Evolutionary conservation across 164 flowering plant species (phyloP).

Genomic region (Umbellularia californica): DNA sequence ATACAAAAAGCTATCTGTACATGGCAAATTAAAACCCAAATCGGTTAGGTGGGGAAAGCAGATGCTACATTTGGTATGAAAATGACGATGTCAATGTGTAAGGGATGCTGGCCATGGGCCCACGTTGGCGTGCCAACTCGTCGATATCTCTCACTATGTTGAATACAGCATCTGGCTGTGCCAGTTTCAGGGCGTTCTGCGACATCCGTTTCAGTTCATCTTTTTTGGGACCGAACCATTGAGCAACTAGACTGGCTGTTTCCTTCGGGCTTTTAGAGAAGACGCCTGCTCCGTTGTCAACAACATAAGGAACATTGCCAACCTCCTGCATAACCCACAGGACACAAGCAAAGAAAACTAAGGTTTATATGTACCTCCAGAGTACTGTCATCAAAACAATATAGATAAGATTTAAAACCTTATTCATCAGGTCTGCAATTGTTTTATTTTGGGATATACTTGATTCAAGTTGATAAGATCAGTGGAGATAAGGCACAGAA

Average conservation of each 20-base stretch:
- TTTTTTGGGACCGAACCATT: constrained; percentile 83
- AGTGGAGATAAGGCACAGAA: neutral
- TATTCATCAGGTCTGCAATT: neutral
- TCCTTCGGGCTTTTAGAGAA: constrained; percentile 80
- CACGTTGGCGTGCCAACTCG: constrained; percentile 60
- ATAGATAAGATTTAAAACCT: too few relatives aligned
- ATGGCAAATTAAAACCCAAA: constrained; percentile 4
- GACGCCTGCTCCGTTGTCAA: constrained; percentile 91
- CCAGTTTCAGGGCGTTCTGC: constrained; percentile 75
- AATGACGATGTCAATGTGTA: constrained; percentile 70
- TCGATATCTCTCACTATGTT: constrained; percentile 90
- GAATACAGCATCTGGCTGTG: constrained; percentile 94
- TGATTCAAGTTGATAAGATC: neutral
- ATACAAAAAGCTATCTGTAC: constrained; percentile 32
- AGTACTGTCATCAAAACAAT: too few relatives aligned
- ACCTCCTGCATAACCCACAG: constrained; percentile 50
- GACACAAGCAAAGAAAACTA: neutral
- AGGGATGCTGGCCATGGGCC: constrained; percentile 61
- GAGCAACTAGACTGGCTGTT: constrained; percentile 72
- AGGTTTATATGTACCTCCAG: neutral
- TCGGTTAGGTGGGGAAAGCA: neutral
- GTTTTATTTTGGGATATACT: neutral
- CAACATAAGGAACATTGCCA: constrained; percentile 95
- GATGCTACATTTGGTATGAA: constrained; percentile 25
- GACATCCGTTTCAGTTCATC: constrained; percentile 80